A percentile compares a stretch with the other conserved stretches of the same genome.
Conservation (phyloP, 352 stramenopile species). For the Globisporangium rhizosaccharum region DNA sequence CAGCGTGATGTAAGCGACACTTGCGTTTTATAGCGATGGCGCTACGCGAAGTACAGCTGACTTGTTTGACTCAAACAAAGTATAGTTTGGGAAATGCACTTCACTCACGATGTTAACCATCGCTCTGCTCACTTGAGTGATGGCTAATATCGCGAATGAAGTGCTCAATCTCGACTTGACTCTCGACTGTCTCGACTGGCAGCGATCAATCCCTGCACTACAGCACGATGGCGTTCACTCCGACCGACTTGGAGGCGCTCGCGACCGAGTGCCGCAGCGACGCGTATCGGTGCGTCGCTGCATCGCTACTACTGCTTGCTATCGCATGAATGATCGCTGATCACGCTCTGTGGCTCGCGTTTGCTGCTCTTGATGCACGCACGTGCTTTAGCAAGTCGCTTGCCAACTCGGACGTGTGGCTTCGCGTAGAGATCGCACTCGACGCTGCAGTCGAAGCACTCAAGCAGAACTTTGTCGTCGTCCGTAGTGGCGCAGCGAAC, state of each 20-base stretch:
- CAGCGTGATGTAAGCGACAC: too few relatives aligned
- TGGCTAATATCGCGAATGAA: too few relatives aligned
- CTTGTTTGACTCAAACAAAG: too few relatives aligned
- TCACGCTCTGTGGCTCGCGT: background rate
- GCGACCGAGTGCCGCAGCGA: constrained; percentile 43
- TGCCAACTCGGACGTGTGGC: constrained; percentile 19
- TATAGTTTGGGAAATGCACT: too few relatives aligned
- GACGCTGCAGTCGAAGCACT: constrained; percentile 11
- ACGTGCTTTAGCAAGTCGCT: constrained; percentile 10
- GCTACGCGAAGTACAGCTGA: too few relatives aligned
- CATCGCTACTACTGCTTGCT: background rate
- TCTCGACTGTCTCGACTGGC: background rate
- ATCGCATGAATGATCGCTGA: background rate
- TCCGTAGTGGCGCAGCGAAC: constrained; percentile 7
- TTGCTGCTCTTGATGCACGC: background rate
- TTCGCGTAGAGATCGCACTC: constrained; percentile 13
- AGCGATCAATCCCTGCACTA: background rate
- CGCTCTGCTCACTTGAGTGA: too few relatives aligned
- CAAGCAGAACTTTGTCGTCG: constrained; percentile 10
- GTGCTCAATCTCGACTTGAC: background rate
- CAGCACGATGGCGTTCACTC: background rate
- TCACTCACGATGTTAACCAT: too few relatives aligned
- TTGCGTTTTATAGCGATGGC: too few relatives aligned
- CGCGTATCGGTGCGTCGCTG: constrained; percentile 37
- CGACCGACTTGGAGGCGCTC: constrained; percentile 48